Evolutionary conservation across 2,329 filamentous ascomycete genomes (phyloP), one percentile per base, ranked within the genome.

Genomic region (Cladophialophora immunda): DNA sequence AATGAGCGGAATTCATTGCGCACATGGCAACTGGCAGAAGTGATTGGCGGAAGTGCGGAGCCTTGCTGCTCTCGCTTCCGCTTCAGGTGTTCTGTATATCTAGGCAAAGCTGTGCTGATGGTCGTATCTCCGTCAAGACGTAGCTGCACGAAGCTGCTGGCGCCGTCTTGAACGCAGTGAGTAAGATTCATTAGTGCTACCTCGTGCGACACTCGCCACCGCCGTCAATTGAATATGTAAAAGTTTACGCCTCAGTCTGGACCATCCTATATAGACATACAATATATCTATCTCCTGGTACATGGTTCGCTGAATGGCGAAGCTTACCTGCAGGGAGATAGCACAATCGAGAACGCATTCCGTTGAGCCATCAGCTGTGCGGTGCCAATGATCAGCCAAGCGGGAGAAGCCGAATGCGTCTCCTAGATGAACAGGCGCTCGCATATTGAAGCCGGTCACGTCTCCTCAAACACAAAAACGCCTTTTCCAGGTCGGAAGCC

Each of bases 401-500:
- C 2, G n/a, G 1, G n/a, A 6, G 5, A 45, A 6, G 5, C n/a
- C 38, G 7, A 45, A 45, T n/a, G 6, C 5, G 9, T 45, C 17
- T 19, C n/a, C 17, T 19, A 19, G 6, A 45, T 19, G 32, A 45
- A 45, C 7, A 19, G 7, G 38, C 38, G 38, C n/a, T n/a, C 17
- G 17, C 9, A 50, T 25, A 50, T 50, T 9, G 17, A 50, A 15
- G 22, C 30, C 34, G 45, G n/a, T 68, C 66, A 68, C n/a, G 68
- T 55, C 41, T 74, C 82, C 27, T 86, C 86, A 79, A 95, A 98
- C 4, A 94, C 86, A 78, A 98, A 95, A 2, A 99, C 87, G 0
- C 93, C 91, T 83, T 99, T 99, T 11, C 94, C 94, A 71, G 88
- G 87, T 75, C 93, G 87, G 77, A 92, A 98, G 0, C 94, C 95